Base-by-base conservation (phyloP, 768 basidiomycete species). In the Tricholoma saponaceum region DNA sequence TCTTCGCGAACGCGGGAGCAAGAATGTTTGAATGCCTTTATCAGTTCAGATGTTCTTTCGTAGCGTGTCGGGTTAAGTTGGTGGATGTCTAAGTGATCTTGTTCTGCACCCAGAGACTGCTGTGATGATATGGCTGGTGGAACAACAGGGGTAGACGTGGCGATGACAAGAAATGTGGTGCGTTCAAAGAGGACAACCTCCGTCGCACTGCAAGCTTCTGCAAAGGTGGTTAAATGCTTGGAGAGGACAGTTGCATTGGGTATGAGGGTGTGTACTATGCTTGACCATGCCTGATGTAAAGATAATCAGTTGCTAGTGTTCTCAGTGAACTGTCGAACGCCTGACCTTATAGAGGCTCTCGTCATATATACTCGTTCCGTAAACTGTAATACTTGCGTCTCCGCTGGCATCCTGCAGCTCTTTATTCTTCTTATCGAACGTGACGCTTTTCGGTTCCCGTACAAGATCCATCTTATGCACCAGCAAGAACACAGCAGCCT, bases 401-500 rank as follows among this genome's bases (percentile, higher is more conserved):
- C 79, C 84, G 60, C 87, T 89, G 26, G 83, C 84, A 64, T 84
- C 79, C 70, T 84, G 76, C 57, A 95, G 71, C 63, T 95, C 95
- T 59, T 78, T 79, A 59, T 77, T 81, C 75, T 90, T 90, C 74
- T 84, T 84, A 51, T 85, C 82, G 60, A 94, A 88, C 9, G 82
- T 75, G 41, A 72, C 75, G 26, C 74, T 71, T 59, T 79, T 82
- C 49, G 86, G 83, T 56, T 84, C 82, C 59, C 86, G 75, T 52
- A 91, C 89, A 25, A 99, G 79, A 71, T 99, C 97, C 94, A 98
- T 98, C 81, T 99, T 99, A 75, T 99, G 96, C 44, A 98, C 82
- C 3, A 98, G 80, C 35, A 98, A 77, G 72, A 96, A 98, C 2
- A 98, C 86, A 10, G 79, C 84, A 5, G 95, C 94, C 7, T 90